Evolutionary conservation across 768 basidiomycete genomes (phyloP).

Genomic region (Rhodocollybia butyracea): DNA sequence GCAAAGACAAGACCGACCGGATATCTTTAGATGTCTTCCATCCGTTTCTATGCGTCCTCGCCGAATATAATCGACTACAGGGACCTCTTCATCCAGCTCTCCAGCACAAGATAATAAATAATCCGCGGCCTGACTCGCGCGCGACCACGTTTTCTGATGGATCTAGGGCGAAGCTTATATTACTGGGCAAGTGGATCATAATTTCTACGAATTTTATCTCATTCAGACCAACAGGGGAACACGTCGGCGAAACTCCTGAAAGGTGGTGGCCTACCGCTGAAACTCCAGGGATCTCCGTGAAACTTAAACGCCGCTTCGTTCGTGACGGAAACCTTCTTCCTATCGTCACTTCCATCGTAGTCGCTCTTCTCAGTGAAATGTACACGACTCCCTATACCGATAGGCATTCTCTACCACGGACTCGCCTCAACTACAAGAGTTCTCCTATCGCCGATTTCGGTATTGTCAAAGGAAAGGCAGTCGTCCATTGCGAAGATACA

Average conservation of each 20-base stretch:
- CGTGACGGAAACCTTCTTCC: constrained; percentile 32
- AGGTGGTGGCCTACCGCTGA: constrained; percentile 35
- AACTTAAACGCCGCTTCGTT: constrained; percentile 26
- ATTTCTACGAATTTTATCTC: not conserved
- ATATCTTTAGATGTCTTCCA: constrained; percentile 30
- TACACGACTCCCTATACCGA: constrained; percentile 15
- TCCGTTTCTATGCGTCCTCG: constrained; percentile 26
- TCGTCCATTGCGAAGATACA: constrained; percentile 31
- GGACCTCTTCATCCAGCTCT: constrained; percentile 6
- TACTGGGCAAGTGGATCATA: not conserved
- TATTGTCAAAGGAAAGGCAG: constrained; percentile 31
- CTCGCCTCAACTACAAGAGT: constrained; percentile 32
- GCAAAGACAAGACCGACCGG: constrained; percentile 29
- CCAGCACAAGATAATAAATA: not conserved
- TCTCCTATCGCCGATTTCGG: constrained; percentile 46
- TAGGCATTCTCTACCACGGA: constrained; percentile 15
- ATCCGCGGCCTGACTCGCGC: not conserved
- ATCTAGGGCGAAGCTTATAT: not conserved
- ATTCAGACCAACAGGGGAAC: not conserved
- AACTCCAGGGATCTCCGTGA: constrained; percentile 21
- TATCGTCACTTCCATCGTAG: constrained; percentile 25
- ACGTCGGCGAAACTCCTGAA: not conserved
- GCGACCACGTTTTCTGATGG: not conserved
- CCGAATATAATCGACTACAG: constrained; percentile 18
- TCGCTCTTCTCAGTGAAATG: constrained; percentile 32